Base-by-base conservation (phyloP, 495 filamentous ascomycete genomes). In the Aspergillus nidulans region DNA sequence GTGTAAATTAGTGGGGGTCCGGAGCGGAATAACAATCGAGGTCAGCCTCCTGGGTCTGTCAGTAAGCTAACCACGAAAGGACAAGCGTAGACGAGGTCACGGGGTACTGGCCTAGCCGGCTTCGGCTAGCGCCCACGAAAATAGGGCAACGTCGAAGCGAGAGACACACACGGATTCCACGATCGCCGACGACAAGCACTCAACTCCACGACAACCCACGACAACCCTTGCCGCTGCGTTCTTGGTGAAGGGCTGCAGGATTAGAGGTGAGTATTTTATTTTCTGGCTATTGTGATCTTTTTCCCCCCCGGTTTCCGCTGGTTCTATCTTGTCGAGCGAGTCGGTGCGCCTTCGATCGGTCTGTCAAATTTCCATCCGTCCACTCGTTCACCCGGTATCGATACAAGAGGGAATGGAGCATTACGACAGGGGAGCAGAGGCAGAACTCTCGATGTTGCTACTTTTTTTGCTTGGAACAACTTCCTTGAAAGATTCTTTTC, bases 161-260 rank as follows among this genome's bases (percentile, higher is more conserved):
- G 71, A 64, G 64, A 75, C 72, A 76, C 53, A 63, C 70, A 71
- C 71, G 72, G 75, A 77, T 70, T 76, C 74, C 73, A 67, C 66
- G 64, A 65, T 58, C 63, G 67, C 53, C 70, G 65, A 69, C 68
- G 67, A 72, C 71, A 60, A 66, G 59, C 65, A 66, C 60, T 66
- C 60, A 69, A 67, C 63, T 64, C 68, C 63, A 64, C 72, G 69
- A 71, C 72, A 68, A 67, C 66, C 70, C 65, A 71, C 64, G 69
- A 73, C 72, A 38, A 56, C 67, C 64, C 65, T 69, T 62, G 62
- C 66, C 66, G 69, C 63, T 68, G 72, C 69, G 72, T 70, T 73
- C 64, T 63, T 71, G 74, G 74, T 76, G 74, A 75, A 77, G 72
- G 72, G 72, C 71, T 71, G 66, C 70, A 72, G 63, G 67, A 63